Evolutionary conservation across 495 filamentous ascomycete species (phyloP), one percentile per base, ranked within the genome.

Genomic region (Aspergillus steynii): DNA sequence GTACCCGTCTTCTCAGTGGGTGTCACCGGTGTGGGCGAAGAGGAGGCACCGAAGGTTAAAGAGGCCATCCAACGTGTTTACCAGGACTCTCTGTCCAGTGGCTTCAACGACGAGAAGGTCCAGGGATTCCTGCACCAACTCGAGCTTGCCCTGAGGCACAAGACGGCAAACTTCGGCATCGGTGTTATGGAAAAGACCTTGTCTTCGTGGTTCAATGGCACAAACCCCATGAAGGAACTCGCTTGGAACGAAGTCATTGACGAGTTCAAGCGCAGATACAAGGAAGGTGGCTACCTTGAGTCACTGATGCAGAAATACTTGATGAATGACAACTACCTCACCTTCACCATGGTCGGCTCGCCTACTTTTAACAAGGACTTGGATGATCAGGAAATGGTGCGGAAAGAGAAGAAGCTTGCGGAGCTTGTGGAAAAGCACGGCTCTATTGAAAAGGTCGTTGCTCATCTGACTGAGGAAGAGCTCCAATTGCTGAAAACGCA

Each of bases 141-240:
- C 9, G 95, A 99, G 67, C 81, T 99, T 37, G 81, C 85, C 9
- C 77, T 98, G 28, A 96, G 96, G 68, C 94, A 98, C 74, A 97
- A 97, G 75, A 96, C 91, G 1, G 90, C 95, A 37, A 90, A 90
- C 64, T 98, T 99, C 68, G 95, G 95, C 27, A 90, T 98, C 83
- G 86, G 86, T 49, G 76, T 99, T 2, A 89, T 97, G 80, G 90
- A 96, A 65, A 83, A 92, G 50, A 80, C 96, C 57, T 90, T 95
- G 56, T 88, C 91, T 3, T 86, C 87, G 29, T 99, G 95, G 95
- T 97, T 98, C 73, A 95, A 95, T 59, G 95, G 95, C 14, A 83
- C 91, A 12, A 91, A 97, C 72, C 96, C 95, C 9, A 93, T 99
- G 73, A 86, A 95, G 60, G 85, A 90, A 27, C 77, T 99, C 55